Evolutionary conservation across 495 filamentous ascomycete species (phyloP).

Genomic region (Xylaria scruposa): DNA sequence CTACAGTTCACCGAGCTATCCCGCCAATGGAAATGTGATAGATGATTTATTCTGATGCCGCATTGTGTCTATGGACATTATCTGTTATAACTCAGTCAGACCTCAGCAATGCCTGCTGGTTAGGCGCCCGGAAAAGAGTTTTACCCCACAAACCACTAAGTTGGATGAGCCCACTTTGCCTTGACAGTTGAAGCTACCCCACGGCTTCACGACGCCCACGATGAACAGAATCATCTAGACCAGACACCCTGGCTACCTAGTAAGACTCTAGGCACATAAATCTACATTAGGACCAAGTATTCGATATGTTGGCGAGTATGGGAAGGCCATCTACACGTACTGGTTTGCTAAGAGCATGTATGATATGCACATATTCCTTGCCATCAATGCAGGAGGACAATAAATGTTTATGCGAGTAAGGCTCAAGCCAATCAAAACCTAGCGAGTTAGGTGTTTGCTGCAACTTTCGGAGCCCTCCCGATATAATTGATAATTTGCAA

Average conservation of each 20-base stretch:
- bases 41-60: not conserved
- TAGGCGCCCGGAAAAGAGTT: not conserved
- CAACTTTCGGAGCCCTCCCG: not conserved
- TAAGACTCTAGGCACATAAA: not conserved
- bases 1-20: not conserved
- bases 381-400: not conserved
- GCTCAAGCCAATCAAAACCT: not conserved
- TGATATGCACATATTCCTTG: not conserved
- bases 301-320: not conserved
- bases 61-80: not conserved
- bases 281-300: not conserved
- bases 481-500: not conserved
- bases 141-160: not conserved
- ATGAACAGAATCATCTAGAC: not conserved
- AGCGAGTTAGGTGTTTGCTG: not conserved
- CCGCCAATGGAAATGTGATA: not conserved
- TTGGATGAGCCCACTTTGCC: not conserved
- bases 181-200: conserved; percentile 11
- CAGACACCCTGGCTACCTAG: not conserved
- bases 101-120: not conserved
- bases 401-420: not conserved
- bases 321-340: not conserved
- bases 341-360: not conserved
- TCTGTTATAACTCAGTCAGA: not conserved
- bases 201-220: not conserved